Conservation (phyloP, 306 rosid genomes). For the Prunus kanzakura region DNA sequence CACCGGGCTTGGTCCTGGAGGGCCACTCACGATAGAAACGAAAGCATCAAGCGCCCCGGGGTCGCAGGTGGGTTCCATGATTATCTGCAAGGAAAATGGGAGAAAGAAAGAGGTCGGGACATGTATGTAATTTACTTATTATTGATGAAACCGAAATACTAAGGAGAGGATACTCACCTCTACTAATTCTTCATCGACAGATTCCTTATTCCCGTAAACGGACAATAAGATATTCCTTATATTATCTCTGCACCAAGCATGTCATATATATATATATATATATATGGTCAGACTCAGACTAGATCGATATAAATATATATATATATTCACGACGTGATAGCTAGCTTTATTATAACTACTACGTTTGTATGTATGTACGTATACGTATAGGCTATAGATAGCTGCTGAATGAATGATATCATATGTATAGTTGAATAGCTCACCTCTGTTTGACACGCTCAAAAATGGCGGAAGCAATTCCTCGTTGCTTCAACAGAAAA, state of each 20-base stretch:
- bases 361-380: no score
- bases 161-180: slow-evolving; percentile 38
- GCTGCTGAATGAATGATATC: no score
- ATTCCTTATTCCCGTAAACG: slow-evolving; percentile 74
- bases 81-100: slow-evolving; percentile 39
- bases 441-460: slow-evolving; percentile 79
- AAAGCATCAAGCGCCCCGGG: slow-evolving; percentile 85
- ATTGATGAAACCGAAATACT: no score
- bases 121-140: no score
- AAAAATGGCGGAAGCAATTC: slow-evolving; percentile 70
- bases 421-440: background rate
- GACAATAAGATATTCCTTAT: slow-evolving; percentile 60
- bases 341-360: no score
- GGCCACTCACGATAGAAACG: slow-evolving; percentile 79
- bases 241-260: slow-evolving; percentile 59
- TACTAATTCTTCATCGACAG: slow-evolving; percentile 80
- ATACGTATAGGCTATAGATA: no score
- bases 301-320: background rate
- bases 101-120: background rate
- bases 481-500: slow-evolving; percentile 62
- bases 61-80: slow-evolving; percentile 68
- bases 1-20: slow-evolving; percentile 86
- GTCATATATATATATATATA: background rate
- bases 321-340: background rate
- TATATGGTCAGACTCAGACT: background rate